Evolutionary conservation across 2,329 filamentous ascomycete genomes (phyloP).

Genomic region (Alternaria dauci): DNA sequence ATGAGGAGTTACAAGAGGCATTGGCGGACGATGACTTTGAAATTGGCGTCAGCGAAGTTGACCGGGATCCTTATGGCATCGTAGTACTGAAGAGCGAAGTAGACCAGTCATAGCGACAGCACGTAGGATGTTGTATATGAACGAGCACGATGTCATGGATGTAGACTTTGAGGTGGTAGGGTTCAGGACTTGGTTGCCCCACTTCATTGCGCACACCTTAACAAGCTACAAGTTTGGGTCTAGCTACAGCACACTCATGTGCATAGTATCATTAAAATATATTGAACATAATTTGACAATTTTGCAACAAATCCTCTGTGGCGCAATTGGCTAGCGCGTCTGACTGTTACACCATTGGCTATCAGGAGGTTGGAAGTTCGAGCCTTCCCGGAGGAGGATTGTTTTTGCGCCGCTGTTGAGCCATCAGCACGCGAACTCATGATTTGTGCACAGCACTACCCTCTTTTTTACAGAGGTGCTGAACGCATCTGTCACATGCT

Average conservation of each 20-base stretch:
- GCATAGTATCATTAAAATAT: too few species aligned
- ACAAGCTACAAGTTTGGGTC: not conserved
- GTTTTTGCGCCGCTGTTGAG: constrained; percentile 2
- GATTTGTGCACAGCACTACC: not conserved
- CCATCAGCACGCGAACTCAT: not conserved
- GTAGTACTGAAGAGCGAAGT: constrained; percentile 41
- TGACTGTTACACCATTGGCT: constrained; percentile 60
- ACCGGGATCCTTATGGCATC: constrained; percentile 89
- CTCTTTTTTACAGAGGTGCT: not conserved
- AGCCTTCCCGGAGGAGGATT: constrained; percentile 39
- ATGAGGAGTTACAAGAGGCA: constrained; percentile 57
- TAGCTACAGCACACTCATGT: too few species aligned
- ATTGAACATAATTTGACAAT: not conserved
- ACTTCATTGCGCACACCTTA: not conserved
- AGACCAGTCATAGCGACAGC: constrained; percentile 5
- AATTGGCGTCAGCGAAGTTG: constrained; percentile 78
- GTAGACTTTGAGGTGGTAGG: not conserved
- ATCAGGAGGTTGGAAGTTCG: constrained; percentile 39
- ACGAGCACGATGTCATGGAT: not conserved
- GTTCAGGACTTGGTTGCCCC: not conserved
- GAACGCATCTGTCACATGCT: not conserved
- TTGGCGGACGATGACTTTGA: constrained; percentile 63
- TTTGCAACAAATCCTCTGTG: constrained; percentile 43
- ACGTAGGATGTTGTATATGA: not conserved
- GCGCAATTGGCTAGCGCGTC: constrained; percentile 66